A percentile compares a stretch with the other conserved stretches of the same genome.
phyloP scores from a whole-genome alignment of 2,329 filamentous ascomycete genomes.

The Claviceps citrina region DNA sequence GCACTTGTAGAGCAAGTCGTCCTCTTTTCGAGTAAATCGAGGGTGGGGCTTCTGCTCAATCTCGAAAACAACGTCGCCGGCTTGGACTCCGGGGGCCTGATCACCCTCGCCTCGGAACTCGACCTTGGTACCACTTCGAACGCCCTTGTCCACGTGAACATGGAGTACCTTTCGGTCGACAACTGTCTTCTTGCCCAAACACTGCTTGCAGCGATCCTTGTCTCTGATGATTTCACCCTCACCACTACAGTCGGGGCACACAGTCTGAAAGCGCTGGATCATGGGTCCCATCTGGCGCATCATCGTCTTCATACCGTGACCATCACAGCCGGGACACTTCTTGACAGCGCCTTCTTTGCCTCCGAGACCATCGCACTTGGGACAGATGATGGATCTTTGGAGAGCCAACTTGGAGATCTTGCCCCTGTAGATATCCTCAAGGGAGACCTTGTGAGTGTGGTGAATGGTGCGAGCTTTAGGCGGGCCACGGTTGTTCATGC shows the following conservation, averaged over 20 bases:
- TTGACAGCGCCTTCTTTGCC: slow-evolving; percentile 97
- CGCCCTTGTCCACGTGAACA: slow-evolving; percentile 90
- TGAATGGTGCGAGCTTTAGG: slow-evolving; percentile 87
- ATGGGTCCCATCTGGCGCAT: slow-evolving; percentile 99
- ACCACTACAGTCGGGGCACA: slow-evolving; percentile 94
- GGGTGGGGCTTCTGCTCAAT: slow-evolving; percentile 98
- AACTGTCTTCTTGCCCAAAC: slow-evolving; percentile 92
- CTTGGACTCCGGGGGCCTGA: slow-evolving; percentile 80
- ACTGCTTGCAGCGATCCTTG: slow-evolving; percentile 94
- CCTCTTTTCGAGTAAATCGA: slow-evolving; percentile 88
- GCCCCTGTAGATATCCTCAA: slow-evolving; percentile 95
- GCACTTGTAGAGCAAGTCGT: slow-evolving; percentile 87
- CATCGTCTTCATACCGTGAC: slow-evolving; percentile 98
- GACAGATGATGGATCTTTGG: slow-evolving; percentile 93
- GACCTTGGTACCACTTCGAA: slow-evolving; percentile 86
- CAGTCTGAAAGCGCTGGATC: slow-evolving; percentile 99
- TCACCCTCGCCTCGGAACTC: slow-evolving; percentile 96
- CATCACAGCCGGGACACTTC: slow-evolving; percentile 79
- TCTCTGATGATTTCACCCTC: slow-evolving; percentile 95
- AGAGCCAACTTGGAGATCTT: slow-evolving; percentile 96
- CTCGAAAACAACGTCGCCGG: slow-evolving; percentile 94
- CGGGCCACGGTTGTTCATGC: slow-evolving; percentile 63
- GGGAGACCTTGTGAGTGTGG: slow-evolving; percentile 93
- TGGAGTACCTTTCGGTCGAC: slow-evolving; percentile 97
- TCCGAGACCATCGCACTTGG: slow-evolving; percentile 83